Evolutionary conservation across 495 filamentous ascomycete species (phyloP).

Genomic region (Tuber melanosporum): DNA sequence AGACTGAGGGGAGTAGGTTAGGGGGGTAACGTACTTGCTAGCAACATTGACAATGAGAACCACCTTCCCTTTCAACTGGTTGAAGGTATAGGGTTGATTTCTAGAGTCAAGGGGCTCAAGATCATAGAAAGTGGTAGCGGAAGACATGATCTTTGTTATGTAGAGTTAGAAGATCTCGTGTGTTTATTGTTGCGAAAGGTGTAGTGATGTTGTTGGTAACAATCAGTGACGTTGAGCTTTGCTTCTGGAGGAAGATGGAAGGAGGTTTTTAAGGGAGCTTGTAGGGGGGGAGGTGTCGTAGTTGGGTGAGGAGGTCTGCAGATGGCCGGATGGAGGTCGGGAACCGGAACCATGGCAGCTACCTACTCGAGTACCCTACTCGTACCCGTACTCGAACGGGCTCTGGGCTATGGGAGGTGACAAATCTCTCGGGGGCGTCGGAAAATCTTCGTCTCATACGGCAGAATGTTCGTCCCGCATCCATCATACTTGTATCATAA

Average conservation of each 20-base stretch:
- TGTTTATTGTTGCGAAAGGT: neutral
- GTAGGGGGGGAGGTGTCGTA: neutral
- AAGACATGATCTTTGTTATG: conserved; percentile 52
- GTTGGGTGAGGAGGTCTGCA: neutral
- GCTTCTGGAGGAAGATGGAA: neutral
- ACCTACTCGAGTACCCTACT: no score
- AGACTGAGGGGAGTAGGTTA: neutral
- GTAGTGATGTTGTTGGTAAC: neutral
- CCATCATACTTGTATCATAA: neutral
- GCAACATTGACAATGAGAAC: conserved; percentile 97
- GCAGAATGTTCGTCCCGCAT: neutral
- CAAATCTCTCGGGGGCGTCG: neutral
- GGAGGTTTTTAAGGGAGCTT: neutral
- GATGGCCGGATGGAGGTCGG: neutral
- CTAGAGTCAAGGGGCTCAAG: conserved; percentile 67
- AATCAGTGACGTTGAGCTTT: neutral
- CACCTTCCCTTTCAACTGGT: conserved; percentile 74
- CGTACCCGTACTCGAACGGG: no score
- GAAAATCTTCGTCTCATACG: neutral
- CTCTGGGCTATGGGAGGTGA: neutral
- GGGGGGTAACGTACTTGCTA: conserved; percentile 56
- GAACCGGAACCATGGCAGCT: neutral
- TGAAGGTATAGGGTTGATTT: conserved; percentile 62
- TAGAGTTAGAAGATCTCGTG: neutral
- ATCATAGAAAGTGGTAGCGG: conserved; percentile 83